Conservation (phyloP, 2,329 filamentous ascomycete species). For the Phialophora verrucosa region DNA sequence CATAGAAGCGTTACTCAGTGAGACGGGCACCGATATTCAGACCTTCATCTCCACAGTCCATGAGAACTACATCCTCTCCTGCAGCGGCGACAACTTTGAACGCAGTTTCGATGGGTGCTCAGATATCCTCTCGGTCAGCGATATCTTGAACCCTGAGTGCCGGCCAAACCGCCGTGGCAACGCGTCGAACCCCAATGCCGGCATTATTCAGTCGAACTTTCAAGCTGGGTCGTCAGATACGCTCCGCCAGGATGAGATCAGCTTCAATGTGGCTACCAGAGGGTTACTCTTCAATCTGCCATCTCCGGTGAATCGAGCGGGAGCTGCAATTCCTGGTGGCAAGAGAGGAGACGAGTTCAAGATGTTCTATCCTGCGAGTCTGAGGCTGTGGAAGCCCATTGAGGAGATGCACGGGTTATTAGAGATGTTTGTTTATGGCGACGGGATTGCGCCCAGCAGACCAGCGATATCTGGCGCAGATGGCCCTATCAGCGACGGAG, state of each 20-base stretch:
- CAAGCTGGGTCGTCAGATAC: conserved; percentile 70
- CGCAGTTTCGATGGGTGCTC: conserved; percentile 86
- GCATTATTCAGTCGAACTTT: conserved; percentile 45
- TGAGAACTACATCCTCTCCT: conserved; percentile 91
- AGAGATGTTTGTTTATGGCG: conserved; percentile 70
- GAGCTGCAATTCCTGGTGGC: conserved; percentile 45
- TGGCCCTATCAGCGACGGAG: conserved; percentile 37
- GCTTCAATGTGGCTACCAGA: conserved; percentile 86
- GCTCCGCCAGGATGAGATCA: conserved; percentile 89
- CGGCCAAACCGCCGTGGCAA: conserved; percentile 41
- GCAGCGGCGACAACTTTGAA: conserved; percentile 70
- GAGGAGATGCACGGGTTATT: conserved; percentile 81
- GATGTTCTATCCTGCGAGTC: conserved; percentile 89
- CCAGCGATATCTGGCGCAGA: conserved; percentile 45
- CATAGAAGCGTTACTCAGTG: conserved; percentile 81
- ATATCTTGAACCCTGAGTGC: conserved; percentile 78
- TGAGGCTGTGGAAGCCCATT: conserved; percentile 80
- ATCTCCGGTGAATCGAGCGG: conserved; percentile 74
- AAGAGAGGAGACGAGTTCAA: conserved; percentile 68
- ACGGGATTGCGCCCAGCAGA: conserved; percentile 47
- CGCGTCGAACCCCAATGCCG: conserved; percentile 24
- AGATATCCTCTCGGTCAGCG: conserved; percentile 83
- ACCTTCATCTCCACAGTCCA: conserved; percentile 90
- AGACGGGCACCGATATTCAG: conserved; percentile 87
- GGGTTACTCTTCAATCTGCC: conserved; percentile 86